Evolutionary conservation across 2,329 filamentous ascomycete species (phyloP).

Genomic region (Trichoderma guizhouense): DNA sequence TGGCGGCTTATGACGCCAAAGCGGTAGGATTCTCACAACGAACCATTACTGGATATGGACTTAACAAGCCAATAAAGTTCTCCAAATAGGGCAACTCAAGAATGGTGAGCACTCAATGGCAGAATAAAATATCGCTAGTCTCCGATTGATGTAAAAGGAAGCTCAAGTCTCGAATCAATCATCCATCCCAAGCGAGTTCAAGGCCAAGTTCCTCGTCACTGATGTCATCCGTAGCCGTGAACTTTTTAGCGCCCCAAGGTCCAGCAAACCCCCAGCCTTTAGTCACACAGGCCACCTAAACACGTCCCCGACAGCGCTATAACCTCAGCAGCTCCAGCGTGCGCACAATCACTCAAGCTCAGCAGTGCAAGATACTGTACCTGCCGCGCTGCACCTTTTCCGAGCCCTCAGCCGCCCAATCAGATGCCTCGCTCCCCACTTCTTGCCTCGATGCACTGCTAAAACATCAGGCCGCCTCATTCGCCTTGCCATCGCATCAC

Average conservation of each 20-base stretch:
- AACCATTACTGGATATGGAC: neutral
- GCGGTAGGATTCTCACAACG: neutral
- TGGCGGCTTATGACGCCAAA: neutral
- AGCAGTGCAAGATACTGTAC: constrained; percentile 10
- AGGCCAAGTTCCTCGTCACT: neutral
- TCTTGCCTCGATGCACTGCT: constrained; percentile 19
- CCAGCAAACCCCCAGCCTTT: neutral
- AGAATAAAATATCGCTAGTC: neutral
- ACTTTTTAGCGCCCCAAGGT: neutral
- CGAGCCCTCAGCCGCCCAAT: constrained; percentile 24
- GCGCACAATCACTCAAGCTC: constrained; percentile 6
- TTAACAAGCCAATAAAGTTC: neutral
- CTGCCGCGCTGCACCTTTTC: neutral
- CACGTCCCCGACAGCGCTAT: too few species aligned
- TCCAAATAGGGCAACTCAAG: neutral
- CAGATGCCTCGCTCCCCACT: constrained; percentile 25
- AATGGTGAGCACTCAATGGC: neutral
- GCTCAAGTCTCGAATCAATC: neutral
- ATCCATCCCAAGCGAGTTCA: neutral
- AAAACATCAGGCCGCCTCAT: constrained; percentile 11
- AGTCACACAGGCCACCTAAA: neutral
- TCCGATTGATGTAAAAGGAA: neutral
- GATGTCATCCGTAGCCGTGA: constrained; percentile 8
- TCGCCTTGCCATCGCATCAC: constrained; percentile 13
- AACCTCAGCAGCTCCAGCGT: neutral